Conservation (phyloP, 2,329 filamentous ascomycete genomes). For the Neonectria hederae region DNA sequence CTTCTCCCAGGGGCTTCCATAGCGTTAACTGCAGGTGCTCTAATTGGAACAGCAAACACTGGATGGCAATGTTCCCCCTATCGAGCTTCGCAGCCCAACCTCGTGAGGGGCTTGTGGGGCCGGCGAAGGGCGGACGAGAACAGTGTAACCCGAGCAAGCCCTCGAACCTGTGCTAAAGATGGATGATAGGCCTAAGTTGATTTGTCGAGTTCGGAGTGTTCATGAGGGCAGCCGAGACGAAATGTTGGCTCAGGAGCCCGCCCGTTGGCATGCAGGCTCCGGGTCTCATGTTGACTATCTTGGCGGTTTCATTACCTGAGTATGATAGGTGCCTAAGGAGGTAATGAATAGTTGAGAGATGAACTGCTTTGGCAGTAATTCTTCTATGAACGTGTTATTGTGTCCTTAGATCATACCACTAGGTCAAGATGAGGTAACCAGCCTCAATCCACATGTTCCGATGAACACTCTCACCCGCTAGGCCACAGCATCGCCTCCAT, state of each 20-base stretch:
- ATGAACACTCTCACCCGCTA: not conserved
- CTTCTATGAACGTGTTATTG: not conserved
- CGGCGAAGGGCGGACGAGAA: not conserved
- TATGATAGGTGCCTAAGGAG: not conserved
- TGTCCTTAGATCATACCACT: not conserved
- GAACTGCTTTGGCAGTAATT: too few species aligned
- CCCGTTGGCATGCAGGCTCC: not conserved
- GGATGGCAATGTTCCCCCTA: not conserved
- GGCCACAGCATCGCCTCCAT: too few species aligned
- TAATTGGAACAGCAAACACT: not conserved
- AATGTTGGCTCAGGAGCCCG: not conserved
- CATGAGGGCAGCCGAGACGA: constrained; percentile 12
- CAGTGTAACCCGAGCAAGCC: constrained; percentile 1
- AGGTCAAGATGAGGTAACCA: not conserved
- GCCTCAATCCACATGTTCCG: not conserved
- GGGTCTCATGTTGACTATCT: not conserved
- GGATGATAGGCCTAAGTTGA: not conserved
- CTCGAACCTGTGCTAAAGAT: not conserved
- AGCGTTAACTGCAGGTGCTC: not conserved
- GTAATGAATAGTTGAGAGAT: too few species aligned
- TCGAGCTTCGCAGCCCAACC: not conserved
- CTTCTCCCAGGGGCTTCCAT: not conserved
- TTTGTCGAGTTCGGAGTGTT: not conserved
- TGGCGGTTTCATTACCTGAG: too few species aligned
- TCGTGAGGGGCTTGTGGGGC: constrained; percentile 4